Conservation (phyloP, 495 filamentous ascomycete species). For the Penicillium chermesinum region DNA sequence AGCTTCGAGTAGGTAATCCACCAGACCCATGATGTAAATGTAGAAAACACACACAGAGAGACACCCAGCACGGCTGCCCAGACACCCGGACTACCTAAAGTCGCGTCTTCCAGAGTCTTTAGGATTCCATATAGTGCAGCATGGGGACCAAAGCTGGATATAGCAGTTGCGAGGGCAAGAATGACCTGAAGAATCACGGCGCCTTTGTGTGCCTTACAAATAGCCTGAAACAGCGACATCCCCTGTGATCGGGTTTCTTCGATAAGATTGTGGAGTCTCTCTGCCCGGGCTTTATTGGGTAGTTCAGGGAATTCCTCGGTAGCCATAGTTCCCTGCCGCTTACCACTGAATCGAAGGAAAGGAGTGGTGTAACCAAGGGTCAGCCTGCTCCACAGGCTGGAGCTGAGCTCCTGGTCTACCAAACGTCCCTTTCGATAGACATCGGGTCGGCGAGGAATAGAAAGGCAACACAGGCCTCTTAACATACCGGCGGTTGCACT, state of each 20-base stretch:
- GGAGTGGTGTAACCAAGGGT: not conserved
- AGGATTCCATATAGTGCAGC: not conserved
- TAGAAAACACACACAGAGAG: not conserved
- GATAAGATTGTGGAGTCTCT: not conserved
- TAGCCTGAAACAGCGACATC: not conserved
- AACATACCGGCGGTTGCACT: not conserved
- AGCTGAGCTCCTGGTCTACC: not conserved
- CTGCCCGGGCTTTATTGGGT: not conserved
- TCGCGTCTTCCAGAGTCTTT: not conserved
- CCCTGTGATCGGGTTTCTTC: not conserved
- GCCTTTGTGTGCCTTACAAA: not conserved
- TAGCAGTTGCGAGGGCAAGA: not conserved
- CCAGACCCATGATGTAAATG: not conserved
- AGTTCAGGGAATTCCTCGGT: not conserved
- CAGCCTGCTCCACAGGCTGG: not conserved
- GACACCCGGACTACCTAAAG: not conserved
- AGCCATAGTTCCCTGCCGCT: not conserved
- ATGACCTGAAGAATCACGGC: not conserved
- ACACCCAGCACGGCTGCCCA: not conserved
- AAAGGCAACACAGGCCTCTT: not conserved
- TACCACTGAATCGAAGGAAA: not conserved
- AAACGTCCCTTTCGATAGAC: not conserved
- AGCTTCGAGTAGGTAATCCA: not conserved
- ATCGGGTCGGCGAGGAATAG: not conserved
- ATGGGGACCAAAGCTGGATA: constrained; percentile 1